A percentile compares a stretch with the other conserved stretches of the same genome.
Conservation (phyloP, 148 eudicot species). For the Pharnaceum exiguum region DNA sequence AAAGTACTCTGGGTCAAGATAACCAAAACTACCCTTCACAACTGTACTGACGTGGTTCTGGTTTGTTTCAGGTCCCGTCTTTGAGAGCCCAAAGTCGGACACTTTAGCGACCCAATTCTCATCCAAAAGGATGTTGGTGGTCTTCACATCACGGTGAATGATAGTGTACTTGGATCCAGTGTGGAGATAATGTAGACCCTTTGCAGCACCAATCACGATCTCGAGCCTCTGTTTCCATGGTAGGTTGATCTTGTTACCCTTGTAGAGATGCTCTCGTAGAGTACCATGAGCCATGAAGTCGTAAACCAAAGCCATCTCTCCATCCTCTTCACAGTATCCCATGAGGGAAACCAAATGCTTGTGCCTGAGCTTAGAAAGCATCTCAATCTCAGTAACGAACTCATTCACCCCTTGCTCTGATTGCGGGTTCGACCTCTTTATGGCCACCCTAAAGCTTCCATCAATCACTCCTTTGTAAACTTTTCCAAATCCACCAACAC, state of each 20-base stretch:
- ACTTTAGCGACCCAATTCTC: conserved; percentile 52
- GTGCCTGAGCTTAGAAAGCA: conserved; percentile 54
- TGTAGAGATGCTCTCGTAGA: conserved; percentile 47
- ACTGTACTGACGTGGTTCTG: conserved; percentile 47
- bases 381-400: conserved; percentile 52
- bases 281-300: conserved; percentile 55
- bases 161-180: conserved; percentile 55
- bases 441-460: conserved; percentile 42
- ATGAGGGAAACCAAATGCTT: conserved; percentile 51
- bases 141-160: conserved; percentile 56
- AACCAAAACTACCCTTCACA: conserved; percentile 49
- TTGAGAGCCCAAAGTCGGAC: conserved; percentile 49
- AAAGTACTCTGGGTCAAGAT: conserved; percentile 44
- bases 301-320: conserved; percentile 57
- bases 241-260: conserved; percentile 35
- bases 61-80: conserved; percentile 46
- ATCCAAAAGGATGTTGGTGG: conserved; percentile 43
- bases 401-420: conserved; percentile 57
- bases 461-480: conserved; percentile 51
- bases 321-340: conserved; percentile 53
- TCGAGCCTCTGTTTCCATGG: conserved; percentile 54
- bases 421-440: conserved; percentile 48
- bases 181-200: conserved; percentile 56
- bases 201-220: conserved; percentile 44
- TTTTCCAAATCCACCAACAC: conserved; percentile 57